Evolutionary conservation across 768 basidiomycete species (phyloP).

Genomic region (Kwoniella botswanensis): DNA sequence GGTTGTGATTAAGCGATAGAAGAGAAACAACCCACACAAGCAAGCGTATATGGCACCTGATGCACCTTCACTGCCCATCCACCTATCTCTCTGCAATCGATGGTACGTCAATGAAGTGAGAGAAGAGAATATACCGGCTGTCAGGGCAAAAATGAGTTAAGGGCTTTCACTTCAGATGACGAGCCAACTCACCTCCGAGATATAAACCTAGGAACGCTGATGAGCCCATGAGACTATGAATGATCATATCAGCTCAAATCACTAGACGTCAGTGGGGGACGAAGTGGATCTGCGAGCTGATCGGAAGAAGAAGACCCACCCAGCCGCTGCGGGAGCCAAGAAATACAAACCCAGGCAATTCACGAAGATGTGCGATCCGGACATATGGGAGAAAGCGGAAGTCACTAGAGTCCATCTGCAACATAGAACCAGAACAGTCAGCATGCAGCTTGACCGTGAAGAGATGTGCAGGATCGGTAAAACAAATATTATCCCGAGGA

Average conservation of each 20-base stretch:
- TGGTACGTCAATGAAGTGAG: slow-evolving; percentile 49
- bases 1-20: background rate
- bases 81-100: slow-evolving; percentile 33
- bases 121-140: slow-evolving; percentile 49
- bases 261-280: too few relatives aligned
- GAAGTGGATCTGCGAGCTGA: background rate
- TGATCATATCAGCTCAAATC: background rate
- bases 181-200: slow-evolving; percentile 44
- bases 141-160: background rate
- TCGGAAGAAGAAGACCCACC: slow-evolving; percentile 25
- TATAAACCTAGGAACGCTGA: slow-evolving; percentile 55
- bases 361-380: slow-evolving; percentile 53
- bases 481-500: background rate
- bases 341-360: slow-evolving; percentile 57
- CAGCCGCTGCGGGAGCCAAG: slow-evolving; percentile 49
- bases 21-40: slow-evolving; percentile 26
- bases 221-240: slow-evolving; percentile 47
- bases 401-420: slow-evolving; percentile 54
- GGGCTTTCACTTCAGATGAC: background rate
- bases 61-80: slow-evolving; percentile 53
- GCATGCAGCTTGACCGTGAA: background rate
- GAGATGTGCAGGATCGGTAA: background rate
- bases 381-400: slow-evolving; percentile 52
- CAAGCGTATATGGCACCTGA: slow-evolving; percentile 56
- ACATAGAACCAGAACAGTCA: background rate